Conservation (phyloP, 2,329 filamentous ascomycete species). For the Lasiodiplodia citricola region DNA sequence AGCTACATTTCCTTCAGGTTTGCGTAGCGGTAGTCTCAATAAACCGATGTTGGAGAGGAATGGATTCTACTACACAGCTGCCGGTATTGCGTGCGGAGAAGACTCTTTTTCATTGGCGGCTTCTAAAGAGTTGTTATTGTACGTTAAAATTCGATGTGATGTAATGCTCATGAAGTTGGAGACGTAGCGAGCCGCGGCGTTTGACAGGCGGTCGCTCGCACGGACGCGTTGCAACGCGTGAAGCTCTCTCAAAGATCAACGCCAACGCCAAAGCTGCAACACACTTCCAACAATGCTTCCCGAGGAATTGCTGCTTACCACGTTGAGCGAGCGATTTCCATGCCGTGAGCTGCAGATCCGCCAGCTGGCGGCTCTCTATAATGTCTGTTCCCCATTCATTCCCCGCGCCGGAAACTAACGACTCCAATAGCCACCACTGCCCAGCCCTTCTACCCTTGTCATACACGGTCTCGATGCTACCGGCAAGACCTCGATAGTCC, state of each 20-base stretch:
- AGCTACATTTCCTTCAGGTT: no score
- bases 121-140: no score
- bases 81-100: no score
- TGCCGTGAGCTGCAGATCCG: constrained; percentile 55
- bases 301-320: constrained; percentile 39
- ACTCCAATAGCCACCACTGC: constrained; percentile 61
- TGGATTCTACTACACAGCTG: no score
- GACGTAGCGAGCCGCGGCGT: no score
- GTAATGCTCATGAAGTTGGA: no score
- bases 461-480: constrained; percentile 85
- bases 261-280: background rate
- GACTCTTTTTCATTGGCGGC: no score
- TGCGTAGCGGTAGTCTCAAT: no score
- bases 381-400: constrained; percentile 39
- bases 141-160: no score
- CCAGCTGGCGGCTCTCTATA: constrained; percentile 52
- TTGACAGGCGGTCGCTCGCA: background rate
- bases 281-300: constrained; percentile 43
- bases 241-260: constrained; percentile 8
- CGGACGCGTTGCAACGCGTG: constrained; percentile 20
- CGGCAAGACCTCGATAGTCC: constrained; percentile 78
- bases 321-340: constrained; percentile 45
- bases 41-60: no score
- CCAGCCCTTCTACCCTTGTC: constrained; percentile 75
- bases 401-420: constrained; percentile 30